A percentile compares a stretch with the other conserved stretches of the same genome.
phyloP scores from a whole-genome alignment of 2,329 filamentous ascomycete genomes.

The Aspergillus sp. region DNA sequence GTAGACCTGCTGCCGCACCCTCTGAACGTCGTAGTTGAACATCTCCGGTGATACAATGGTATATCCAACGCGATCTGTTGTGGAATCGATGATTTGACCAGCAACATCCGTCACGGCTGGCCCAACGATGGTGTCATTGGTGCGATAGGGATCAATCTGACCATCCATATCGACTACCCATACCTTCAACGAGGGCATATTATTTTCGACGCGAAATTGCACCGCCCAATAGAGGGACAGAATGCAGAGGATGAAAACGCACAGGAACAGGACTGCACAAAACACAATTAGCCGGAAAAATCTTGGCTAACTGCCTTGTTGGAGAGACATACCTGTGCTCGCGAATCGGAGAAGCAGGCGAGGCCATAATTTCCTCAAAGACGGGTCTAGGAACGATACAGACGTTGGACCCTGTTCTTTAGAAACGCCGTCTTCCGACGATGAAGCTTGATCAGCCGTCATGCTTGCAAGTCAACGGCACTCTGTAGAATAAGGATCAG shows the following conservation, averaged over 20 bases:
- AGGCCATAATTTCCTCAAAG: constrained; percentile 14
- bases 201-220: constrained; percentile 45
- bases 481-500: too few relatives aligned
- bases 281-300: not conserved
- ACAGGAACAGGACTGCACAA: constrained; percentile 35
- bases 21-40: constrained; percentile 49
- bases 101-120: constrained; percentile 44
- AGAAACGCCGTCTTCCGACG: not conserved
- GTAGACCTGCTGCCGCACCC: constrained; percentile 52
- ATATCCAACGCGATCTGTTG: constrained; percentile 43
- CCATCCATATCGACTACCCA: constrained; percentile 59
- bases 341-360: constrained; percentile 17
- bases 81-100: constrained; percentile 34
- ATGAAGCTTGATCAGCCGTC: not conserved
- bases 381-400: constrained; percentile 22
- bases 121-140: constrained; percentile 47
- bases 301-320: too few relatives aligned
- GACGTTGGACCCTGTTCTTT: constrained; percentile 7
- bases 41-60: constrained; percentile 40
- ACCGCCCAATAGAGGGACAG: constrained; percentile 56
- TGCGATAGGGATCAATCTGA: constrained; percentile 44
- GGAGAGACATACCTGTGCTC: constrained; percentile 14
- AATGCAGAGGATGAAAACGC: constrained; percentile 48
- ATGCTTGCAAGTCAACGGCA: not conserved
- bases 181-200: constrained; percentile 43